phyloP scores from a whole-genome alignment of 257 asterid species.

The Solanum chmielewskii region DNA sequence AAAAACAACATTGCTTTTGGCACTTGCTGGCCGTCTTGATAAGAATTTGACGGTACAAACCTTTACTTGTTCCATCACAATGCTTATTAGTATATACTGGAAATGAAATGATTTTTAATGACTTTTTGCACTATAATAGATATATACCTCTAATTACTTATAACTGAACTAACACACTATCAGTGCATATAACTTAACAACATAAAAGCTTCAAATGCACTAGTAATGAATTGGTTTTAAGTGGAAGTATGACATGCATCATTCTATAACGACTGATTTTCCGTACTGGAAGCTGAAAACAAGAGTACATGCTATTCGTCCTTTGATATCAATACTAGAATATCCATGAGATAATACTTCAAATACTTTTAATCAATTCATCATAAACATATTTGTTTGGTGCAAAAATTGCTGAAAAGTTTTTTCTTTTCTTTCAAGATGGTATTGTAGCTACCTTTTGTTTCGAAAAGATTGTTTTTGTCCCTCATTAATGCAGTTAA shows the following conservation, averaged over 20 bases:
- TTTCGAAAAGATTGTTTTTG: not conserved
- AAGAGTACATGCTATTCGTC: not conserved
- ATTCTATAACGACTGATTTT: not conserved
- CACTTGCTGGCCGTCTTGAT: slow-evolving; percentile 68
- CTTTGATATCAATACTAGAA: not conserved
- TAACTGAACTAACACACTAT: not conserved
- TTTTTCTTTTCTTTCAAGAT: not conserved
- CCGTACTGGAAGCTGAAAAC: not conserved
- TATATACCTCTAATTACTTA: not conserved
- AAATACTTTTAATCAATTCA: not conserved
- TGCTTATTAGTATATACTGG: not conserved
- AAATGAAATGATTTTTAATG: not conserved
- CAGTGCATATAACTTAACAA: not conserved
- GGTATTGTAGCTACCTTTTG: not conserved
- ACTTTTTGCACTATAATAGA: not conserved
- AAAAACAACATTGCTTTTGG: slow-evolving; percentile 78
- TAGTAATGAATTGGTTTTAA: not conserved
- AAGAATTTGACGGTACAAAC: slow-evolving; percentile 40
- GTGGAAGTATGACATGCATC: not conserved
- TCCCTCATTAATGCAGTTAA: slow-evolving; percentile 11
- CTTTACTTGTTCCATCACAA: not conserved
- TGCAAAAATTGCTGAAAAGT: not conserved
- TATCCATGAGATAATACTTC: not conserved
- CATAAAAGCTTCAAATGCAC: not conserved
- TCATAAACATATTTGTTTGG: not conserved